Evolutionary conservation across 2,329 filamentous ascomycete species (phyloP).

Genomic region (Periglandula ipomoeae): DNA sequence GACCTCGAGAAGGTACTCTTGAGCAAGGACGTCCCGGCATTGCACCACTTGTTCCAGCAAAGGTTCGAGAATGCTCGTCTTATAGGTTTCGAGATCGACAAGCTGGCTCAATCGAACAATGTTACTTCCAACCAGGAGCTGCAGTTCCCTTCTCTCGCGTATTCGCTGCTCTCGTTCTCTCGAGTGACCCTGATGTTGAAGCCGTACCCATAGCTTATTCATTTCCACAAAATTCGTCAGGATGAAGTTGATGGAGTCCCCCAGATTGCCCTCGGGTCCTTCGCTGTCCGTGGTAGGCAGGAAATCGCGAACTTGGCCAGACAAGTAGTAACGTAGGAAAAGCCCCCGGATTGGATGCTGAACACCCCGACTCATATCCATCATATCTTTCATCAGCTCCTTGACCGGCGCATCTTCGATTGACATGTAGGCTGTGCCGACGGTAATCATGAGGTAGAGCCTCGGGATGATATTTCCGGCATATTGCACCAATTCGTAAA

Average conservation of each 20-base stretch:
- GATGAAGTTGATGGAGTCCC: constrained; percentile 97
- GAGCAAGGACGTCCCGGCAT: constrained; percentile 90
- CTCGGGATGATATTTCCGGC: constrained; percentile 95
- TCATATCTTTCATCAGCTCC: constrained; percentile 99
- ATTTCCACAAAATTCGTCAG: constrained; percentile 99
- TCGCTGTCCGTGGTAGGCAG: constrained; percentile 76
- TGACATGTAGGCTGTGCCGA: constrained; percentile 97
- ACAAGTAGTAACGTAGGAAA: constrained; percentile 93
- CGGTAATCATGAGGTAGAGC: constrained; percentile 97
- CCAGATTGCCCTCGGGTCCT: constrained; percentile 87
- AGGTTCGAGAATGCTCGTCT: constrained; percentile 77
- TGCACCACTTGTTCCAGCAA: constrained; percentile 95
- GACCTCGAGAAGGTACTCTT: constrained; percentile 95
- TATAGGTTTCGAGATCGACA: constrained; percentile 91
- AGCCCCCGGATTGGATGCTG: constrained; percentile 94
- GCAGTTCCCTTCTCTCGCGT: constrained; percentile 88
- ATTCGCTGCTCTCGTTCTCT: constrained; percentile 88
- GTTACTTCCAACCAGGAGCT: constrained; percentile 93
- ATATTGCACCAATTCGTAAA: constrained; percentile 97
- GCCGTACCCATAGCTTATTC: constrained; percentile 98
- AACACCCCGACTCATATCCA: constrained; percentile 98
- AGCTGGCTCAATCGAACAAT: constrained; percentile 90
- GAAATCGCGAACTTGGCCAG: constrained; percentile 85
- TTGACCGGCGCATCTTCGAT: constrained; percentile 98
- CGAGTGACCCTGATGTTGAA: constrained; percentile 96